Conservation (phyloP, 2,329 filamentous ascomycete species). For the Fonsecaea nubica region DNA sequence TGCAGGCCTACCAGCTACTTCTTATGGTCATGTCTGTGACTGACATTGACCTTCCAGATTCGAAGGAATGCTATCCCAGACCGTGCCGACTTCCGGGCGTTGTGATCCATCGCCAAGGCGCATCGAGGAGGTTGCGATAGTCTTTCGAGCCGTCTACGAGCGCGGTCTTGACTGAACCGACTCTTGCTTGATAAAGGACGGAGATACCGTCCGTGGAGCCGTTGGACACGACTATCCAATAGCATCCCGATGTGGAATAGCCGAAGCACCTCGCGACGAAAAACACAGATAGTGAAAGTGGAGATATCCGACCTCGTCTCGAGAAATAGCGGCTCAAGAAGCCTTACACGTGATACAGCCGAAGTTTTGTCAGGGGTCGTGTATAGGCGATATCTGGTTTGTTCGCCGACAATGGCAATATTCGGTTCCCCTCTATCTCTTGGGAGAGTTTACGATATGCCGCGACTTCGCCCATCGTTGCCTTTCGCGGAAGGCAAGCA, state of each 20-base stretch:
- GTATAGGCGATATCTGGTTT: too few relatives aligned
- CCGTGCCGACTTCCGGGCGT: background rate
- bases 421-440: background rate
- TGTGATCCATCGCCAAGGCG: background rate
- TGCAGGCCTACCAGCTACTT: background rate
- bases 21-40: background rate
- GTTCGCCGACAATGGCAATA: background rate
- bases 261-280: background rate
- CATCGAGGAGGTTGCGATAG: background rate
- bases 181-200: background rate
- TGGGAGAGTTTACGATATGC: background rate
- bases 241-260: background rate
- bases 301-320: conserved; percentile 6
- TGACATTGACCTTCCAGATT: background rate
- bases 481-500: background rate
- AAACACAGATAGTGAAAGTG: background rate
- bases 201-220: background rate
- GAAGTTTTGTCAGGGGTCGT: background rate
- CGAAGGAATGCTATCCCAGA: background rate
- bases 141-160: background rate
- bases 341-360: background rate
- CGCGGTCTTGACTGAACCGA: background rate
- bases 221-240: background rate
- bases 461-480: background rate
- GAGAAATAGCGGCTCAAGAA: background rate